Conservation (phyloP, 225 moss, liverwort and hornwort species). For the Climacium dendroides region DNA sequence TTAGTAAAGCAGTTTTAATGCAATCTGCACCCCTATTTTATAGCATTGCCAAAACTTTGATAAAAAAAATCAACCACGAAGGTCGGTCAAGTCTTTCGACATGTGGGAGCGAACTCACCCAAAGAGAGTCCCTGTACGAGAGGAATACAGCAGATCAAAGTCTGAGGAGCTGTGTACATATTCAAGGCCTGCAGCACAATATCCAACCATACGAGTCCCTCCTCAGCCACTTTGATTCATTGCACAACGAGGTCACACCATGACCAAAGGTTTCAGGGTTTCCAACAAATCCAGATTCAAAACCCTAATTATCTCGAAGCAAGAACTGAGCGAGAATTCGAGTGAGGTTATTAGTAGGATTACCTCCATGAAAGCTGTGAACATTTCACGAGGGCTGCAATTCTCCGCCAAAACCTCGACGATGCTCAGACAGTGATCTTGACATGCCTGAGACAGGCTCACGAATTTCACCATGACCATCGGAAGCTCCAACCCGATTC, state of each 20-base stretch:
- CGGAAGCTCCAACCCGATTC: slow-evolving; percentile 41
- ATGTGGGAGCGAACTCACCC: slow-evolving; percentile 5
- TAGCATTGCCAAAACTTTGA: not conserved
- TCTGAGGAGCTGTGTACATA: slow-evolving; percentile 27
- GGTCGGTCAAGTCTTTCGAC: not conserved
- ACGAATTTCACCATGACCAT: slow-evolving; percentile 32
- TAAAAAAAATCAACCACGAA: not conserved
- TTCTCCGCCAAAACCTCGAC: slow-evolving; percentile 18
- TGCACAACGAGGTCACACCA: not conserved
- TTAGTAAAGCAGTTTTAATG: not conserved
- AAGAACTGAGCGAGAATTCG: not conserved
- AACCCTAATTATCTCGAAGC: not conserved
- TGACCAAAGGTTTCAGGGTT: not conserved
- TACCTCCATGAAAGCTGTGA: slow-evolving; percentile 47
- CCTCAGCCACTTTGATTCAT: not conserved
- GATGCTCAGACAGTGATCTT: slow-evolving; percentile 23
- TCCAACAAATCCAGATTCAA: not conserved
- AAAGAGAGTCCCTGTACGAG: slow-evolving; percentile 36
- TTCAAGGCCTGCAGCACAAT: slow-evolving; percentile 33
- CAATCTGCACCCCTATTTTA: not conserved
- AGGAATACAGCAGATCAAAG: slow-evolving; percentile 66
- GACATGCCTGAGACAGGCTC: slow-evolving; percentile 20
- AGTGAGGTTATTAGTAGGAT: not conserved
- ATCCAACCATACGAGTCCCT: not conserved
- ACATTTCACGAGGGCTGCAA: slow-evolving; percentile 49